Conservation (phyloP, 495 filamentous ascomycete genomes). For the Clohesyomyces aquaticus region DNA sequence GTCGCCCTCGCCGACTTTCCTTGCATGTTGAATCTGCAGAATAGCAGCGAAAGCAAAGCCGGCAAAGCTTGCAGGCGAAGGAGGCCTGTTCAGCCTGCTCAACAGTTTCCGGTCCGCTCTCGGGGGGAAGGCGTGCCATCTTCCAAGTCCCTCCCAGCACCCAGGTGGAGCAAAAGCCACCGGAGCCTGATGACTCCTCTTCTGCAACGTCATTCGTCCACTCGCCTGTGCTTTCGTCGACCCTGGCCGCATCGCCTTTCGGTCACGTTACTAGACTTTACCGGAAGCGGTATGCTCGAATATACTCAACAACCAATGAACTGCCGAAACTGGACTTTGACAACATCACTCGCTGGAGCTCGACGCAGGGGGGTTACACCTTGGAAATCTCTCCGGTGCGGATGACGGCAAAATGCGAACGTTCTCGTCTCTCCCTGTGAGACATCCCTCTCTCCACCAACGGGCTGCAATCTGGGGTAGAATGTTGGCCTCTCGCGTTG, state of each 20-base stretch:
- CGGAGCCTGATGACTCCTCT: constrained; percentile 17
- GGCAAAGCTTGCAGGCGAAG: background rate
- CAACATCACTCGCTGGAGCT: constrained; percentile 20
- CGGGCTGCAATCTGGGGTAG: constrained; percentile 6
- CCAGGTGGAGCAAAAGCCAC: constrained; percentile 28
- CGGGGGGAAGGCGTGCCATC: constrained; percentile 22
- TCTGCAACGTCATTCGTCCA: constrained; percentile 27
- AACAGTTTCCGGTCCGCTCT: constrained; percentile 22
- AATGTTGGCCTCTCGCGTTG: background rate
- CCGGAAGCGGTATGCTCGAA: constrained; percentile 13
- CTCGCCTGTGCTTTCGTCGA: constrained; percentile 22
- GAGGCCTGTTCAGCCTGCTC: constrained; percentile 7
- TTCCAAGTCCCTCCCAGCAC: constrained; percentile 15
- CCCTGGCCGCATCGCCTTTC: constrained; percentile 25
- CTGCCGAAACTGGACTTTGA: constrained; percentile 7
- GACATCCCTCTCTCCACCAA: constrained; percentile 19
- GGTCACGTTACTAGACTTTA: constrained; percentile 32
- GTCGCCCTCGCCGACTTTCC: constrained; percentile 21
- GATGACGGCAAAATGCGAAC: constrained; percentile 2
- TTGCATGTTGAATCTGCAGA: background rate
- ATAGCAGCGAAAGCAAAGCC: background rate
- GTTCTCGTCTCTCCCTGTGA: constrained; percentile 14
- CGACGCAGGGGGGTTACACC: constrained; percentile 28
- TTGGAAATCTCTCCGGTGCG: constrained; percentile 7
- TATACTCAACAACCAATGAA: constrained; percentile 25